A percentile compares a stretch with the other conserved stretches of the same genome.
These are phyloP conservation scores for Apiospora malaysiana DNA, from an alignment of 2,329 filamentous ascomycete genomes.

Conservation along the genomic window DNA sequence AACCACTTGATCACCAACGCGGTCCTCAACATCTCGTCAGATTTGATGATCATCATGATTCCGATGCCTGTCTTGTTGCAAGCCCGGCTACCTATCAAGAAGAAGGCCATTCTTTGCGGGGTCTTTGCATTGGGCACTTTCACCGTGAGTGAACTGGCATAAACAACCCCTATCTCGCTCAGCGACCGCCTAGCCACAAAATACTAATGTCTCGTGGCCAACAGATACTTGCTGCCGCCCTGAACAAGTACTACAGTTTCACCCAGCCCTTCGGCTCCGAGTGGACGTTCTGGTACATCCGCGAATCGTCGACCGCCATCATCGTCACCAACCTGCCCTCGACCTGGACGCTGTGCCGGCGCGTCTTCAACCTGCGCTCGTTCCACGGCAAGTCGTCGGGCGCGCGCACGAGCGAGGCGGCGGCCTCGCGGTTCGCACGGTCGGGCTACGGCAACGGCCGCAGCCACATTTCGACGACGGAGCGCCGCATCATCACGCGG, in stretches of 20 bases:
- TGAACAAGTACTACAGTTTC: constrained; percentile 54
- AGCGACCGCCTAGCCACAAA: not conserved
- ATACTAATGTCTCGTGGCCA: not conserved
- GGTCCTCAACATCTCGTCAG: constrained; percentile 64
- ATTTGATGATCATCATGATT: constrained; percentile 63
- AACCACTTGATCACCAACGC: constrained; percentile 65
- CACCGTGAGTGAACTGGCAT: constrained; percentile 44
- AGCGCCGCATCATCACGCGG: constrained; percentile 29
- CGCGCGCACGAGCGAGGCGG: constrained; percentile 32
- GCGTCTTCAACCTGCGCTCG: constrained; percentile 43
- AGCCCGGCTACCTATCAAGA: constrained; percentile 54
- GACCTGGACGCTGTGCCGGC: constrained; percentile 49
- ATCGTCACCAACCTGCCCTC: constrained; percentile 51
- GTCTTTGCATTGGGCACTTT: constrained; percentile 54
- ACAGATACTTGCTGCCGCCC: constrained; percentile 55
- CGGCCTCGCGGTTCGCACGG: constrained; percentile 31
- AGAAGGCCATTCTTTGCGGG: constrained; percentile 57
- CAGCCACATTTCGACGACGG: constrained; percentile 31
- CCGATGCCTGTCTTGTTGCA: constrained; percentile 60
- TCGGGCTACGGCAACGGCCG: constrained; percentile 30
- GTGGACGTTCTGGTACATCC: constrained; percentile 53
- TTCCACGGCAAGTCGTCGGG: constrained; percentile 41
- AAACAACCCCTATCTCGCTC: not conserved
- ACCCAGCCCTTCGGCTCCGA: constrained; percentile 43
- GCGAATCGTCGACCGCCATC: constrained; percentile 52